Base-by-base conservation (phyloP, 768 basidiomycete genomes). In the Heimioporus sp. region DNA sequence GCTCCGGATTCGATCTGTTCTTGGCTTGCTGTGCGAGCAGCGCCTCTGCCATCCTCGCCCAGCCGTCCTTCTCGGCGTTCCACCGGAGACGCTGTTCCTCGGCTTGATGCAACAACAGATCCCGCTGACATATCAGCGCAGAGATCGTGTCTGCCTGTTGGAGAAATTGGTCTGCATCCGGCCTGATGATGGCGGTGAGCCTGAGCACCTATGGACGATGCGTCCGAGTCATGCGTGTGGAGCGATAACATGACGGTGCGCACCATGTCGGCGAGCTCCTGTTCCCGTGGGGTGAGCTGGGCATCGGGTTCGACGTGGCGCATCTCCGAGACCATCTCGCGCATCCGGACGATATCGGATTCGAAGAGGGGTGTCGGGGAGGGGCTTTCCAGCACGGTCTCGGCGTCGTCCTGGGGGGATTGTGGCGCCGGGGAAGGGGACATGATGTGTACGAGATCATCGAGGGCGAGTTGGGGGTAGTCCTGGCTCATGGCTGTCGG, bases 1-100 rank as follows among this genome's bases (percentile, higher is more conserved):
- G 75, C 6, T 70, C 65, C 13, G 60, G 55, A 15, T 59, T 64
- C 7, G 64, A 61, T n/a, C 71, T 65, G 39, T 68, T 78, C 51
- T 72, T 74, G 41, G 76, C 72, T 41, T 79, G 65, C 38, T 69
- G 80, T 3, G 73, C 63, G 49, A 87, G 72, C 34, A 90, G 72
- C 9, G 84, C 86, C 56, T 90, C 87, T 1, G 86, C 80, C 57
- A 78, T 81, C 49, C 87, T 72, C 5, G 75, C 77, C 84, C 87
- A 90, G 3, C 77, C 72, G 15, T 80, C 80, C 58, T 77, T 76
- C 64, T 90, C 87, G 2, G 79, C 75, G 31, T 79, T 70, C 83
- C 83, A 87, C 35, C 79, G 73, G 8, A 73, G 71, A n/a, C 77
- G 75, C 50, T 87, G 81, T 48, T 86, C 82, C 38, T 81, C 76